Conservation (phyloP, 345 rosid species). For the Hypericum androsaemum region DNA sequence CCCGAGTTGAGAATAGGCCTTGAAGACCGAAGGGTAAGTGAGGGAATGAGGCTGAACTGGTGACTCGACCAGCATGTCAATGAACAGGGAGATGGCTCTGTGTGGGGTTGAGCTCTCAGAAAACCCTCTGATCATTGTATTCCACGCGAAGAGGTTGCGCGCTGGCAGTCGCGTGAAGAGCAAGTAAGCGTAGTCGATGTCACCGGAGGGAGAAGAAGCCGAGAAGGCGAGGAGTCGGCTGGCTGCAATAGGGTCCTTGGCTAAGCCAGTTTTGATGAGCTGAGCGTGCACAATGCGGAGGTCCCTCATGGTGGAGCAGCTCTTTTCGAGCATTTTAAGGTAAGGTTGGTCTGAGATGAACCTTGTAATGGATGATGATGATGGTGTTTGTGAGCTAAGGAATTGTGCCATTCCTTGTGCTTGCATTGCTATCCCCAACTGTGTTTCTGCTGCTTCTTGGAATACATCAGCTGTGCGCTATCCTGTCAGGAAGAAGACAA, state of each 20-base stretch:
- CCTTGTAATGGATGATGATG: constrained; percentile 23
- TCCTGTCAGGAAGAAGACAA: no score
- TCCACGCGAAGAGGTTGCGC: constrained; percentile 62
- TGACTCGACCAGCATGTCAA: constrained; percentile 41
- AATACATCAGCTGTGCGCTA: no score
- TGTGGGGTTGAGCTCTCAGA: constrained; percentile 53
- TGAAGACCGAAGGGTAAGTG: constrained; percentile 78
- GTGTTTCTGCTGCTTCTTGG: no score
- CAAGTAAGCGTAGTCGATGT: constrained; percentile 49
- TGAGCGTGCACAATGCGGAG: constrained; percentile 54
- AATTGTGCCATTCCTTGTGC: constrained; percentile 17
- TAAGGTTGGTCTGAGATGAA: constrained; percentile 27
- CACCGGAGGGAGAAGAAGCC: constrained; percentile 42
- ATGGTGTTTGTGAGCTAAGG: constrained; percentile 16
- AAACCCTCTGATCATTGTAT: constrained; percentile 62
- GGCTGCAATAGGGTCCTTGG: constrained; percentile 33
- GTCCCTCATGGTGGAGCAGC: constrained; percentile 47
- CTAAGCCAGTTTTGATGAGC: constrained; percentile 61
- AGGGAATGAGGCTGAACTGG: constrained; percentile 43
- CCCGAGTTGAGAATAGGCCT: constrained; percentile 53
- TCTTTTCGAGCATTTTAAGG: constrained; percentile 42
- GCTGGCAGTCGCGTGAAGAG: constrained; percentile 35
- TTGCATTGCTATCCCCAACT: not conserved
- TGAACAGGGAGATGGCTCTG: constrained; percentile 38
- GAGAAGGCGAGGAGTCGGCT: constrained; percentile 67